These are phyloP conservation scores for Cichorium intybus DNA, from an alignment of 140 eudicot species.

Conservation along the genomic window DNA sequence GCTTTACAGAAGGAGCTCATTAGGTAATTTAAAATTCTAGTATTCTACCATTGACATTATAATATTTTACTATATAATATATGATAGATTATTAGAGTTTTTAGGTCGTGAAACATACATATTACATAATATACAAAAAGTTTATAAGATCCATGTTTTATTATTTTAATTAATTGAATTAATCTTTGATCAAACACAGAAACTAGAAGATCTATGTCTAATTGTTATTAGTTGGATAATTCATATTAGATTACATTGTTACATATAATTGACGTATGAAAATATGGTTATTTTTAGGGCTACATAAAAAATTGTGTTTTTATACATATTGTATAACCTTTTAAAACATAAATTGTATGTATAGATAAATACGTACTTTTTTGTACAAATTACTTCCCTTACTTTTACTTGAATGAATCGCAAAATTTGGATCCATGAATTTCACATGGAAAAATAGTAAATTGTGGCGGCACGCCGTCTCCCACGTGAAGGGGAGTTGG, in stretches of 20 bases:
- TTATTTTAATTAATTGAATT: not conserved
- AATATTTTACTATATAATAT: not conserved
- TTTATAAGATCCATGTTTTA: not conserved
- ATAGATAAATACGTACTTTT: no score
- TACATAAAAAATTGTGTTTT: no score
- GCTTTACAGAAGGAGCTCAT: constrained; percentile 80
- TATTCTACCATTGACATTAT: not conserved
- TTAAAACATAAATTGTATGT: no score
- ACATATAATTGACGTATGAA: not conserved
- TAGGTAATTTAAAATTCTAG: constrained; percentile 26
- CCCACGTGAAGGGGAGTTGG: no score
- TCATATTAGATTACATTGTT: not conserved
- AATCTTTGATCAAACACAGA: not conserved
- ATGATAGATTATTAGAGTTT: not conserved
- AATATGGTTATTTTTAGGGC: not conserved
- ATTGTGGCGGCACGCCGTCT: not conserved
- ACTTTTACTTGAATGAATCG: not conserved
- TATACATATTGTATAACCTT: no score
- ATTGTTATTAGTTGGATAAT: no score
- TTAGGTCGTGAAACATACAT: not conserved
- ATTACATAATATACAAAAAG: not conserved
- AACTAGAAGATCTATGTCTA: not conserved
- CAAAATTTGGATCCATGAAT: not conserved
- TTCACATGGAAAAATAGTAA: not conserved
- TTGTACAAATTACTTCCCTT: no score